Percentiles rank a stretch among this genome's conserved stretches.
phyloP scores from a whole-genome alignment of 2,329 filamentous ascomycete genomes.

The Exophiala bonariae region DNA sequence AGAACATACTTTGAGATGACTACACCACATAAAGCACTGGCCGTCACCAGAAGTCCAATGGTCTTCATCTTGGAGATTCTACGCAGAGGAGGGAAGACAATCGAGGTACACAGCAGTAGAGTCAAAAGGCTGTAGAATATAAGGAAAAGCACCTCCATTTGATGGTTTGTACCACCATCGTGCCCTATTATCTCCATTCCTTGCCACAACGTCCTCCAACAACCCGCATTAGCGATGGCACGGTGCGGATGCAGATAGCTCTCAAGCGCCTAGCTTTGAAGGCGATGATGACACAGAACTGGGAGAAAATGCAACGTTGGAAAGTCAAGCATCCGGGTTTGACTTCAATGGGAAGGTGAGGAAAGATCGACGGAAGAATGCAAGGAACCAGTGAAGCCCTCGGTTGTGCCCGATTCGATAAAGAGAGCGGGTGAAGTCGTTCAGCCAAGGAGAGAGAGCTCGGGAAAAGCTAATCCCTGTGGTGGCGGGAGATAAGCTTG shows the following conservation, averaged over 20 bases:
- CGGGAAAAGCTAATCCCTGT: background rate
- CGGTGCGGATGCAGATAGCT: background rate
- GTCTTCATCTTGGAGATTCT: constrained; percentile 11
- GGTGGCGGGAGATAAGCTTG: too few species aligned
- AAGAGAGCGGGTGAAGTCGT: too few species aligned
- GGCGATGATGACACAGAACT: background rate
- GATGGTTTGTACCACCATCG: background rate
- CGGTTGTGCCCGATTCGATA: background rate
- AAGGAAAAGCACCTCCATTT: background rate
- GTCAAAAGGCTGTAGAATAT: background rate
- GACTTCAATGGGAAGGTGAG: constrained; percentile 15
- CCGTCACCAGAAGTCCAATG: constrained; percentile 6
- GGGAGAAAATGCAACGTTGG: constrained; percentile 3
- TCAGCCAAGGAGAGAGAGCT: background rate
- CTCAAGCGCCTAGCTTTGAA: background rate
- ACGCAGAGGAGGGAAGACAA: background rate
- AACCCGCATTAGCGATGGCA: background rate
- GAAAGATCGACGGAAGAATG: constrained; percentile 1
- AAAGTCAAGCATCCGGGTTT: background rate
- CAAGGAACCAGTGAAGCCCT: background rate
- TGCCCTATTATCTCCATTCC: background rate
- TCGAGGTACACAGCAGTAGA: background rate
- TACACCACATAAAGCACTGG: constrained; percentile 8
- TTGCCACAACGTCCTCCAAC: background rate
- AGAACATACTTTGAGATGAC: constrained; percentile 13